phyloP scores from a whole-genome alignment of 352 stramenopile species.

The Thalassiosira mediterranea region DNA sequence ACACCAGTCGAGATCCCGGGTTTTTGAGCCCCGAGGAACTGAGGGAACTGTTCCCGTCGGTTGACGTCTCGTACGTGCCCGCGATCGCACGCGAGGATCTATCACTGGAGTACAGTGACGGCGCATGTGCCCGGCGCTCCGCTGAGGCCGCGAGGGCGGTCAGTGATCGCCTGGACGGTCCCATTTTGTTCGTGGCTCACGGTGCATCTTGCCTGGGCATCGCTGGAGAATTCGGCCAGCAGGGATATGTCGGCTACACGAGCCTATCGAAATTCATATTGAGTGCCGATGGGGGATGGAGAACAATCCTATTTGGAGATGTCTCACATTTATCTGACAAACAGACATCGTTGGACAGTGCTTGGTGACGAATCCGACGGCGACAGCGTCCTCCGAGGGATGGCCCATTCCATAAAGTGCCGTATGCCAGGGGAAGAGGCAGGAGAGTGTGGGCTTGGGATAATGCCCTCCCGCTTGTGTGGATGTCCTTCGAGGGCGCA shows the following conservation, averaged over 20 bases:
- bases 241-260: slow-evolving; percentile 31
- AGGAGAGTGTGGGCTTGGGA: too few relatives aligned
- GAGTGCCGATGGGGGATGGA: slow-evolving; percentile 12
- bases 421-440: too few relatives aligned
- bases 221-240: slow-evolving; percentile 28
- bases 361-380: slow-evolving; percentile 17
- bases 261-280: slow-evolving; percentile 27
- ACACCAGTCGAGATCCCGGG: slow-evolving; percentile 13
- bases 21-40: slow-evolving; percentile 21
- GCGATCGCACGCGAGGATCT: slow-evolving; percentile 19
- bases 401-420: too few relatives aligned
- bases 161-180: background rate
- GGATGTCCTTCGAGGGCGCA: too few relatives aligned
- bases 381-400: too few relatives aligned
- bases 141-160: slow-evolving; percentile 6
- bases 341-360: slow-evolving; percentile 32
- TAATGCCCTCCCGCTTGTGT: too few relatives aligned
- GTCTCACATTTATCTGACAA: slow-evolving; percentile 36
- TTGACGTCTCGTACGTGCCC: slow-evolving; percentile 17
- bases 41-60: slow-evolving; percentile 5
- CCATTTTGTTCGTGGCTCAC: slow-evolving; percentile 35
- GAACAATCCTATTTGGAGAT: slow-evolving; percentile 22
- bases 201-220: slow-evolving; percentile 37
- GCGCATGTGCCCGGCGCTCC: slow-evolving; percentile 28
- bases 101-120: slow-evolving; percentile 35